These are phyloP conservation scores for Calonectria honghensis DNA, from an alignment of 2,329 filamentous ascomycete genomes.

Conservation along the genomic window DNA sequence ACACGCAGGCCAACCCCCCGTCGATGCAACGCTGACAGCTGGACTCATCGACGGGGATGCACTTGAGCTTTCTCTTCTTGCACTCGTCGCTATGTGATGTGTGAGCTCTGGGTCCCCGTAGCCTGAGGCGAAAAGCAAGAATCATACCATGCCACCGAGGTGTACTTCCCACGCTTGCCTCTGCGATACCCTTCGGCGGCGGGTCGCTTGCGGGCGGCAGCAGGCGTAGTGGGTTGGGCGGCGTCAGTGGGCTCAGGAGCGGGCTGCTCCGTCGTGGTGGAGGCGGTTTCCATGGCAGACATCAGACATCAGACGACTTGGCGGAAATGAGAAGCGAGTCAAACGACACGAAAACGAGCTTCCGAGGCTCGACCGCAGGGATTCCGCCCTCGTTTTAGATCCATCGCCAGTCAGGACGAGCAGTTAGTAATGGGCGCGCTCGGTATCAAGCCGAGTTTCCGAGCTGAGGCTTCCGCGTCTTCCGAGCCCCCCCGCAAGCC, in stretches of 20 bases:
- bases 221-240: neutral
- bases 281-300: slow-evolving; percentile 30
- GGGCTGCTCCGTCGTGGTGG: slow-evolving; percentile 31
- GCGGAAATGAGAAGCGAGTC: slow-evolving; percentile 22
- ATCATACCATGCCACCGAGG: slow-evolving; percentile 61
- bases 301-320: slow-evolving; percentile 2
- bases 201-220: slow-evolving; percentile 27
- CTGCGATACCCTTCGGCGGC: slow-evolving; percentile 34
- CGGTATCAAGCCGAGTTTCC: slow-evolving; percentile 50
- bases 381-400: slow-evolving; percentile 36
- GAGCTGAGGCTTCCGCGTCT: slow-evolving; percentile 28
- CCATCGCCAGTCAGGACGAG: slow-evolving; percentile 28
- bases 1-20: slow-evolving; percentile 54
- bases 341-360: slow-evolving; percentile 30
- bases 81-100: slow-evolving; percentile 59
- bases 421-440: slow-evolving; percentile 33
- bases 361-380: slow-evolving; percentile 34
- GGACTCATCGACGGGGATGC: slow-evolving; percentile 54
- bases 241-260: slow-evolving; percentile 31
- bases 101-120: slow-evolving; percentile 35
- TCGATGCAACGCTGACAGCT: slow-evolving; percentile 58
- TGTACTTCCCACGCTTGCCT: slow-evolving; percentile 62
- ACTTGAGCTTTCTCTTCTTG: slow-evolving; percentile 65
- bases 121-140: neutral
- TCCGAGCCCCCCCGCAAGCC: slow-evolving; percentile 38